Base-by-base conservation (phyloP, 2,329 filamentous ascomycete species). In the Orbilia quercus region DNA sequence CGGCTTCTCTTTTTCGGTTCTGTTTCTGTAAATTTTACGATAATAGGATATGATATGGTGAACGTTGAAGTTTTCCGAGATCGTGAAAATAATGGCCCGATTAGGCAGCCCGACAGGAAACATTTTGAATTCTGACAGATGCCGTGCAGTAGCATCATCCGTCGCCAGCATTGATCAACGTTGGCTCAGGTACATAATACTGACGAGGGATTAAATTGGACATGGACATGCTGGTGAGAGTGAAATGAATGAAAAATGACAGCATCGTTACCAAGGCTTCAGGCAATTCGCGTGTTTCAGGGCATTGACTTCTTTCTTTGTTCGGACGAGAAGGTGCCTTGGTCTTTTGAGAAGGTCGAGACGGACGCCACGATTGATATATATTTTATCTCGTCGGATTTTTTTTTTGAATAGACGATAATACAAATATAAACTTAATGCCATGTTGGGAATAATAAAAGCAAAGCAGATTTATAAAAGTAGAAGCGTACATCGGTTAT, bases 251-350 rank as follows among this genome's bases (percentile, higher is more conserved):
- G 38, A 47, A 47, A 54, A 47, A 54, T 54, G 59, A 54, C 51
- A 47, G 50, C 18, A 36, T 31, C 36, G 58, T 72, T 72, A 65
- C 67, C 67, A 65, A 64, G 67, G 59, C 60, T 67, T 50, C 48
- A 67, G 63, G 53, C 54, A 59, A 53, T 50, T 58, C 58, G 67
- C 53, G 67, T 72, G 69, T 73, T 73, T 73, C 69, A 73, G 69
- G 60, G 69, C 54, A 73, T 66, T n/a, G 69, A 73, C 69, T 31
- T 31, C 28, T 31, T 4, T 9, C 28, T 47, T 47, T 58, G 22
- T 42, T 28, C 2, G 31, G 34, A 7, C 18, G 42, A 65, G 60
- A 65, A 65, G 60, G 60, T 65, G 22, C 45, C 14, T 9, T 22
- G 25, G 20, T 44, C 36, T 55, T 72, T 66, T 54, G 69, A 73